phyloP scores from a whole-genome alignment of 768 basidiomycete genomes.

The Cystofilobasidium bisporidii region DNA sequence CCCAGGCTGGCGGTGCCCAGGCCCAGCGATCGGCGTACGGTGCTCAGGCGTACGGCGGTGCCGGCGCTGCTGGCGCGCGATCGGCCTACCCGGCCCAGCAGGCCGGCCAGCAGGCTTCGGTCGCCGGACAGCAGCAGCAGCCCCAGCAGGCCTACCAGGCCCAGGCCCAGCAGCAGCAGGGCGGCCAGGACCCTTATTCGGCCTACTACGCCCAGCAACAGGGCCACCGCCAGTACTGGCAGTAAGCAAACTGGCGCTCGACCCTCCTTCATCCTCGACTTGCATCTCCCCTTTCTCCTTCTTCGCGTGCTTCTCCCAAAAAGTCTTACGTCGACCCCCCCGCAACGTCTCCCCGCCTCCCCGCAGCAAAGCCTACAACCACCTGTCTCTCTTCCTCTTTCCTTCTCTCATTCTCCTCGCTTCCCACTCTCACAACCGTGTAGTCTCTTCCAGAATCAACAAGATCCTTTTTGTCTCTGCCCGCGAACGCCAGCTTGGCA shows the following conservation, averaged over 20 bases:
- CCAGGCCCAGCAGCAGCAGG: constrained; percentile 23
- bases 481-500: no score
- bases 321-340: not conserved
- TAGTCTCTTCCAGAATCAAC: not conserved
- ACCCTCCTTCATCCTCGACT: not conserved
- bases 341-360: not conserved
- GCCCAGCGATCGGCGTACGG: constrained; percentile 17
- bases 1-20: constrained; percentile 2
- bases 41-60: constrained; percentile 24
- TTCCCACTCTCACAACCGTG: constrained; percentile 4
- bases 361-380: not conserved
- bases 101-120: constrained; percentile 7
- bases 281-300: not conserved
- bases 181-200: constrained; percentile 22
- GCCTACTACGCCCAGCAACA: constrained; percentile 23
- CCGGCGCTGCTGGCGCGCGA: constrained; percentile 27
- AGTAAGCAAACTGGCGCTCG: not conserved
- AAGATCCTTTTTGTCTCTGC: no score
- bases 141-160: constrained; percentile 9
- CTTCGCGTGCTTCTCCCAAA: not conserved
- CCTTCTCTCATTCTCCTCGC: not conserved
- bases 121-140: constrained; percentile 12
- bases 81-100: constrained; percentile 25
- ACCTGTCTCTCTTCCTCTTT: not conserved
- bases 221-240: constrained; percentile 20